Base-by-base conservation (phyloP, 192 early-diverging fungal species). In the Linnemannia zychae region DNA sequence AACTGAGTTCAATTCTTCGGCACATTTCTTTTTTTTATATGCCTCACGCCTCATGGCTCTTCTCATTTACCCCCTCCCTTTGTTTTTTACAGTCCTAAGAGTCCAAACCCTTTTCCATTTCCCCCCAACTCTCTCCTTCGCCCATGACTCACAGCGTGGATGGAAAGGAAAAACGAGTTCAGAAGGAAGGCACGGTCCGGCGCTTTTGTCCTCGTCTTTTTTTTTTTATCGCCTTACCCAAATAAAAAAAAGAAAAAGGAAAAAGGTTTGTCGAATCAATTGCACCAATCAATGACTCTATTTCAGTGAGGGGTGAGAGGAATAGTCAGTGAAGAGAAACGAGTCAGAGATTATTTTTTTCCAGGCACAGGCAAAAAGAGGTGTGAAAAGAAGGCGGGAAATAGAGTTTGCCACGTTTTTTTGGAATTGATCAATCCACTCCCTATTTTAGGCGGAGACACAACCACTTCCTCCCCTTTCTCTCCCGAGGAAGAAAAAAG, bases 351-450 rank as follows among this genome's bases (percentile, higher is more conserved):
- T 4, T 5, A 16, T 36, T 20, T 28, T 17, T 18, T 38, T 40
- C n/a, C 67, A 68, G 38, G 33, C 37, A 68, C 33, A 68, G 57
- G 11, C 28, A 24, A 3, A 11, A 63, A 63, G 12, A 49, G 40
- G 3, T 3, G 40, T 44, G 40, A 69, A 18, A 40, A 4, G 22
- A n/a, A n/a, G 9, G 31, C 18, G 33, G 33, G 9, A 40, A 40
- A 69, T 73, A 73, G 16, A 73, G 72, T 73, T 73, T 57, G 72
- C 72, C 72, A 75, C 73, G 73, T 75, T 75, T 75, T 73, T 75
- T 60, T 44, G n/a, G n/a, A n/a, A n/a, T n/a, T n/a, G n/a, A n/a
- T n/a, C n/a, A n/a, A n/a, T 74, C 20, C 38, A 28, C 37, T n/a
- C 49, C 53, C 53, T 63, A 24, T 24, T 75, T 75, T 3, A 36